Percentiles rank a stretch among this genome's conserved stretches.
Conservation (phyloP, 2,329 filamentous ascomycete species). For the Hysterium pulicare region DNA sequence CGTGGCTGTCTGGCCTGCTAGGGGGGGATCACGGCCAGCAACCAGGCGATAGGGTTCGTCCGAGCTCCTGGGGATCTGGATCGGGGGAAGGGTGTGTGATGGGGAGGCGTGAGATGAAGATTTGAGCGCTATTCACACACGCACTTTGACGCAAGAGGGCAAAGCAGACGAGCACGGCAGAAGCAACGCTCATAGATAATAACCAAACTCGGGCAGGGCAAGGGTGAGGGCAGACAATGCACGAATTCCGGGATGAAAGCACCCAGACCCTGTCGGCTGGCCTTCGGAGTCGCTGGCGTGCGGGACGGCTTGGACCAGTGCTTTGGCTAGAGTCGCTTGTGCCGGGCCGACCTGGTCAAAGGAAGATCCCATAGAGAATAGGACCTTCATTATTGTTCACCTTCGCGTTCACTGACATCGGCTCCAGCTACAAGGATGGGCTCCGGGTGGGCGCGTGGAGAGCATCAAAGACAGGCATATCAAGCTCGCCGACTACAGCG, state of each 20-base stretch:
- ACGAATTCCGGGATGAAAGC: conserved; percentile 27
- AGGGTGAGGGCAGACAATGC: conserved; percentile 32
- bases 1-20: conserved; percentile 42
- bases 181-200: conserved; percentile 33
- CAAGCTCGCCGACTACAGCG: conserved; percentile 3
- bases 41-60: conserved; percentile 42
- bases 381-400: too few relatives aligned
- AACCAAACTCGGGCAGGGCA: conserved; percentile 22
- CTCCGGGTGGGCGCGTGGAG: neutral
- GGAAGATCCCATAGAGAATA: too few relatives aligned
- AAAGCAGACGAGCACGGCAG: conserved; percentile 40
- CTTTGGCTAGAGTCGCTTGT: conserved; percentile 36
- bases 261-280: conserved; percentile 27
- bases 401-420: too few relatives aligned
- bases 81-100: conserved; percentile 33
- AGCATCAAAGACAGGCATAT: neutral
- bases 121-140: conserved; percentile 32
- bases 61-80: conserved; percentile 41
- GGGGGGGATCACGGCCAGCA: conserved; percentile 31
- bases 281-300: conserved; percentile 35
- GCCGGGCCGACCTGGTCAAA: conserved; percentile 23
- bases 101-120: conserved; percentile 32
- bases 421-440: too few relatives aligned
- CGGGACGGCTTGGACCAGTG: conserved; percentile 40
- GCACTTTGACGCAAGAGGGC: conserved; percentile 36